A percentile compares a stretch with the other conserved stretches of the same genome.
Conservation (phyloP, 2,329 filamentous ascomycete genomes). For the Colletotrichum chlorophyti region DNA sequence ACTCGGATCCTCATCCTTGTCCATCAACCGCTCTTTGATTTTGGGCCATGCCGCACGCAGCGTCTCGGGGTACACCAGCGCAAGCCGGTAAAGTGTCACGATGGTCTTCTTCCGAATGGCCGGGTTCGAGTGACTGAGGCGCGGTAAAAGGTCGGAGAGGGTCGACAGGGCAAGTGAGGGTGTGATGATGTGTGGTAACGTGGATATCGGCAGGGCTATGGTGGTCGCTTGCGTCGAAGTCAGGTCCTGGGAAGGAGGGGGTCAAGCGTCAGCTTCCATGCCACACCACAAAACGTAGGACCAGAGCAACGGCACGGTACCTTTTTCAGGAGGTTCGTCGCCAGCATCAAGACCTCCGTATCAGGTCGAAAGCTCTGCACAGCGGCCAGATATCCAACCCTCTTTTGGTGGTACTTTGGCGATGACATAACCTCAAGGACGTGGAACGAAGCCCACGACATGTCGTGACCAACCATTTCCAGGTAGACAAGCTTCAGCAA, state of each 20-base stretch:
- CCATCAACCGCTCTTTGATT: slow-evolving; percentile 92
- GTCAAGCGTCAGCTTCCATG: slow-evolving; percentile 2
- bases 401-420: slow-evolving; percentile 91
- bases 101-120: slow-evolving; percentile 94
- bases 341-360: slow-evolving; percentile 96
- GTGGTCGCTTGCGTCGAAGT: slow-evolving; percentile 74
- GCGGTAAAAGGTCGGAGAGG: slow-evolving; percentile 83
- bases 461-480: slow-evolving; percentile 99
- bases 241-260: slow-evolving; percentile 72
- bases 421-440: slow-evolving; percentile 99
- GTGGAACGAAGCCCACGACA: slow-evolving; percentile 99
- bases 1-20: slow-evolving; percentile 87
- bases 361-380: slow-evolving; percentile 96
- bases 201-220: slow-evolving; percentile 84
- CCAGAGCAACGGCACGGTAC: slow-evolving; percentile 45
- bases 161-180: slow-evolving; percentile 90
- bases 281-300: too few species aligned
- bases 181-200: slow-evolving; percentile 94
- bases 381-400: slow-evolving; percentile 92
- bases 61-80: slow-evolving; percentile 95
- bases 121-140: slow-evolving; percentile 84
- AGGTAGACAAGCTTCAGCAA: slow-evolving; percentile 95
- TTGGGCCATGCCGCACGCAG: slow-evolving; percentile 94
- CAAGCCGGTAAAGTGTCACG: slow-evolving; percentile 90
- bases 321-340: slow-evolving; percentile 97